Conservation (phyloP, 768 basidiomycete genomes). For the Lentinula lateritia region DNA sequence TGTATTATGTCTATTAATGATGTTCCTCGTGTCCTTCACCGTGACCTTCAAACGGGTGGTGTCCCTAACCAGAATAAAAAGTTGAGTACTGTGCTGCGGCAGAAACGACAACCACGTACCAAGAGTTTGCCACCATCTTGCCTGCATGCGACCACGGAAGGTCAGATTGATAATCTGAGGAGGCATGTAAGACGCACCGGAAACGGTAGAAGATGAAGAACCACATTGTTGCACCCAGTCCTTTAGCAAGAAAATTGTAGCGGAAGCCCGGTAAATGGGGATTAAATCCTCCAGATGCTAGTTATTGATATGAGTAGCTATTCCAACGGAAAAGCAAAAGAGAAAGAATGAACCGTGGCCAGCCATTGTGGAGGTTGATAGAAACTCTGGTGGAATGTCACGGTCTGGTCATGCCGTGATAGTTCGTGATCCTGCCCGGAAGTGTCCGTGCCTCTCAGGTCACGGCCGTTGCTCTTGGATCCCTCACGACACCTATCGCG, state of each 20-base stretch:
- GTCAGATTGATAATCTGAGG: neutral
- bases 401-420: neutral
- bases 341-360: constrained; percentile 22
- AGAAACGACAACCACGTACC: constrained; percentile 31
- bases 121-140: constrained; percentile 74
- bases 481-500: constrained; percentile 7
- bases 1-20: constrained; percentile 28
- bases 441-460: neutral
- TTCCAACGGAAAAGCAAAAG: neutral
- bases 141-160: constrained; percentile 27
- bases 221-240: constrained; percentile 93
- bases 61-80: constrained; percentile 34
- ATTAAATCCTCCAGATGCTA: constrained; percentile 71
- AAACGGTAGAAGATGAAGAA: constrained; percentile 98
- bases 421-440: neutral
- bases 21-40: constrained; percentile 31
- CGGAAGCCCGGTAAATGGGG: constrained; percentile 79
- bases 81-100: neutral
- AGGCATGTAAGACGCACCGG: constrained; percentile 49
- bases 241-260: constrained; percentile 77
- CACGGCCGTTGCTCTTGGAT: neutral
- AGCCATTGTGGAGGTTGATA: constrained; percentile 27
- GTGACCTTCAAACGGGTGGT: constrained; percentile 34
- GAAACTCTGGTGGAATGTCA: neutral
- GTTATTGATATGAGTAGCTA: neutral